Evolutionary conservation across 2,329 filamentous ascomycete species (phyloP).

Genomic region (Lachnellula occidentalis): DNA sequence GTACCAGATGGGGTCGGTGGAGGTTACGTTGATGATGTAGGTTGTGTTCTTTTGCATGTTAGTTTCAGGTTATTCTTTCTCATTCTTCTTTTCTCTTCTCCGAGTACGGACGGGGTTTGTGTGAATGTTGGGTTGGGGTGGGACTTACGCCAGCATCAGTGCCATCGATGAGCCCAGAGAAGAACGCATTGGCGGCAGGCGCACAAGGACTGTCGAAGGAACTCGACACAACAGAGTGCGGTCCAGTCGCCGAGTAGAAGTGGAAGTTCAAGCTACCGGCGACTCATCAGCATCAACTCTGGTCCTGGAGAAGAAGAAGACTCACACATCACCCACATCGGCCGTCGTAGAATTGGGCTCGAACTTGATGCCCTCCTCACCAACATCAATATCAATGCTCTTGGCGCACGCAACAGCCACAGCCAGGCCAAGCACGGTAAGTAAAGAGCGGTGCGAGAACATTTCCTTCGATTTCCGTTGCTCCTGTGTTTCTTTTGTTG

Average conservation of each 20-base stretch:
- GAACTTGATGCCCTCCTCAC: slow-evolving; percentile 36
- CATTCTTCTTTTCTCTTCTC: not conserved
- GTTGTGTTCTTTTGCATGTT: slow-evolving; percentile 14
- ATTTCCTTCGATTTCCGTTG: too few species aligned
- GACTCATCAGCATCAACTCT: slow-evolving; percentile 34
- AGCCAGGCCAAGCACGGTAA: not conserved
- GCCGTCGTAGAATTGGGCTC: slow-evolving; percentile 45
- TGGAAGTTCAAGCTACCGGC: slow-evolving; percentile 18
- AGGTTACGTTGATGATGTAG: slow-evolving; percentile 28
- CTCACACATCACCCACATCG: slow-evolving; percentile 32
- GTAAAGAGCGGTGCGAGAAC: not conserved
- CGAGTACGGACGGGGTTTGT: not conserved
- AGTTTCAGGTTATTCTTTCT: not conserved
- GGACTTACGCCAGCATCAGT: slow-evolving; percentile 13
- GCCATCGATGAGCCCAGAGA: slow-evolving; percentile 14
- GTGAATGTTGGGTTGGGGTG: not conserved
- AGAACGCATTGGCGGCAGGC: slow-evolving; percentile 22
- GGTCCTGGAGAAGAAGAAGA: not conserved
- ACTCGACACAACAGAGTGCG: slow-evolving; percentile 42
- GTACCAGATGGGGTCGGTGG: slow-evolving; percentile 38
- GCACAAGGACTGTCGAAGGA: slow-evolving; percentile 29
- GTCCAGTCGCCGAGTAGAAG: slow-evolving; percentile 46
- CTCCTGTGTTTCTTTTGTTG: too few species aligned
- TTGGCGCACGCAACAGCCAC: slow-evolving; percentile 2
- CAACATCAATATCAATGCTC: slow-evolving; percentile 9